Evolutionary conservation across 768 basidiomycete species (phyloP), one percentile per base, ranked within the genome.

Genomic region (Suillus paluster): DNA sequence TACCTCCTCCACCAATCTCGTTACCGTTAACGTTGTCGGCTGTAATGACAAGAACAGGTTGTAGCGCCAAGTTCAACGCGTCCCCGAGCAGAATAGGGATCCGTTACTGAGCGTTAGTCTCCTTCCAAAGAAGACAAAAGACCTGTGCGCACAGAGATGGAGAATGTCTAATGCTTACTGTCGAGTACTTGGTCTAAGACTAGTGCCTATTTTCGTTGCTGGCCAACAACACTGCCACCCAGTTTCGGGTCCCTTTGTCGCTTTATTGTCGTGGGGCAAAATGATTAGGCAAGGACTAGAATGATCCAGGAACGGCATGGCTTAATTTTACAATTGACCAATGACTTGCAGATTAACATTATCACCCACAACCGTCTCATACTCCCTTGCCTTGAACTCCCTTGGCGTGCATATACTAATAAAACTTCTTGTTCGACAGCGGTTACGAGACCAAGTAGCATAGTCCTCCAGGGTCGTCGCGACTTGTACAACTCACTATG

Each of bases 171-270:
- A 33, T 53, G 3, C 30, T 50, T 30, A 11, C 19, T 33, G 2
- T 7, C 7, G 49, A 34, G 3, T n/a, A n/a, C n/a, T n/a, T n/a
- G n/a, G n/a, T n/a, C n/a, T n/a, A n/a, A n/a, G n/a, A n/a, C n/a
- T n/a, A n/a, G n/a, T n/a, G n/a, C 34, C 36, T 55, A 39, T 55
- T 55, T 38, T 55, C 53, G 53, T 55, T 55, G 53, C 23, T 55
- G 36, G 53, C 15, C 6, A 39, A 39, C 38, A 25, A 55, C 54
- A 55, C 54, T 2, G 54, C 54, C 54, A 39, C 21, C 30, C 30
- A 33, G 50, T 54, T 52, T 48, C 17, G 30, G 49, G 27, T 30
- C n/a, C 21, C 44, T 11, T 38, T 14, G 14, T 38, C 12, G 17
- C 15, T 48, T 27, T 48, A 48, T 48, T 48, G 14, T 17, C 46